A percentile compares a stretch with the other conserved stretches of the same genome.
Conservation (phyloP, 768 basidiomycete species). For the Pleurotus citrinopileatus region DNA sequence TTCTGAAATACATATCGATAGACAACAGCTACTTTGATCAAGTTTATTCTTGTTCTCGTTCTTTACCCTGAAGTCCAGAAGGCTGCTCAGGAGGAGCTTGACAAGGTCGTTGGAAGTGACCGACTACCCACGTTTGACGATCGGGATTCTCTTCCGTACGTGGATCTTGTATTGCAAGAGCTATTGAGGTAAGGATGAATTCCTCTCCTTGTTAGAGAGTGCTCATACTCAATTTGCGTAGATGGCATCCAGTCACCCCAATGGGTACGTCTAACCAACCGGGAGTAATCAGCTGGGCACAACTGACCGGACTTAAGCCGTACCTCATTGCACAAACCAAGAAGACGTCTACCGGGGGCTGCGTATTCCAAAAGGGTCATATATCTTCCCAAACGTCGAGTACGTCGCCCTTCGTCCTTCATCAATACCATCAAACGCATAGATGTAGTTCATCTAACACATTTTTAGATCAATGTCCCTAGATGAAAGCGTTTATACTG, state of each 20-base stretch:
- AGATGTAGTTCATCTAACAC: background rate
- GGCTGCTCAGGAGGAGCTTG: background rate
- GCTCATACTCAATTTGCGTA: background rate
- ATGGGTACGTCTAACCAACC: background rate
- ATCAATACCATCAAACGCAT: background rate
- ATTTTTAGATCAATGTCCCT: slow-evolving; percentile 19
- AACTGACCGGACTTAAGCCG: background rate
- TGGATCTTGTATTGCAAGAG: slow-evolving; percentile 1
- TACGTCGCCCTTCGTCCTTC: background rate
- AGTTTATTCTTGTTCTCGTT: background rate
- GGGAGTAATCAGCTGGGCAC: background rate
- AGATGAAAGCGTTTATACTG: slow-evolving; percentile 26
- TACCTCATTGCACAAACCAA: background rate
- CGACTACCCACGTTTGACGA: slow-evolving; percentile 1
- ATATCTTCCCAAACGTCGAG: background rate
- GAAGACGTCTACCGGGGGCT: slow-evolving; percentile 1
- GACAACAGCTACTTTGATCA: background rate
- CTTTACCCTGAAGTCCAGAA: background rate
- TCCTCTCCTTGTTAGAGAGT: background rate
- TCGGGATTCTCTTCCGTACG: background rate
- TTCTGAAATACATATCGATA: background rate
- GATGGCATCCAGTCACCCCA: background rate
- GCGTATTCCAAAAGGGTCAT: slow-evolving; percentile 2
- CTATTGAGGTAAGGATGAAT: background rate
- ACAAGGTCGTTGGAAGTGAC: background rate